phyloP scores from a whole-genome alignment of 208 protist genomes.

The Porcisia hertigi region DNA sequence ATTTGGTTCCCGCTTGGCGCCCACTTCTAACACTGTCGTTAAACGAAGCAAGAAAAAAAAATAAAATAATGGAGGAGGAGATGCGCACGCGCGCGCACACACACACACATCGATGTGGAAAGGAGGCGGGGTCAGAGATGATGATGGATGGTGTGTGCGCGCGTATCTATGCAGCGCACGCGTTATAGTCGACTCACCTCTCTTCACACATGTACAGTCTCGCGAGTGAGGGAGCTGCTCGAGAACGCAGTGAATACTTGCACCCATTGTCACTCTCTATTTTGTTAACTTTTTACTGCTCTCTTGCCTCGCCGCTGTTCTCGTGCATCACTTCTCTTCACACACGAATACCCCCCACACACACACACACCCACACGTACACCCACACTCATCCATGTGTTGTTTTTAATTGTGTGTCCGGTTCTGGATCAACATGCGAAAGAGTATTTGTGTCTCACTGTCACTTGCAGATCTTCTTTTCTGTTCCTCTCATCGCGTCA shows the following conservation, averaged over 20 bases:
- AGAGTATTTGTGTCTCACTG: not conserved
- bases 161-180: too few species aligned
- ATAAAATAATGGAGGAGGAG: not conserved
- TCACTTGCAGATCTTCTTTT: not conserved
- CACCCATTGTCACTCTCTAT: not conserved
- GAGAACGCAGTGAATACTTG: not conserved
- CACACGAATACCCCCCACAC: not conserved
- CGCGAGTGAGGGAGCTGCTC: too few species aligned
- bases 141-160: too few species aligned
- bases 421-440: not conserved
- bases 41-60: not conserved
- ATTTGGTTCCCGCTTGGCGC: not conserved
- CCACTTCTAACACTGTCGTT: not conserved
- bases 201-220: not conserved
- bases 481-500: constrained; percentile 1
- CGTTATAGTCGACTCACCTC: too few species aligned
- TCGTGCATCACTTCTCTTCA: not conserved
- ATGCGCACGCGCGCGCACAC: too few species aligned
- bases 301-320: not conserved
- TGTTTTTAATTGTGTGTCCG: not conserved
- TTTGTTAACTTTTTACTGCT: not conserved
- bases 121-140: too few species aligned
- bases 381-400: not conserved
- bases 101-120: too few species aligned
- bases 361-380: not conserved